Conservation (phyloP, 148 eudicot species). For the Camellia sinensis region DNA sequence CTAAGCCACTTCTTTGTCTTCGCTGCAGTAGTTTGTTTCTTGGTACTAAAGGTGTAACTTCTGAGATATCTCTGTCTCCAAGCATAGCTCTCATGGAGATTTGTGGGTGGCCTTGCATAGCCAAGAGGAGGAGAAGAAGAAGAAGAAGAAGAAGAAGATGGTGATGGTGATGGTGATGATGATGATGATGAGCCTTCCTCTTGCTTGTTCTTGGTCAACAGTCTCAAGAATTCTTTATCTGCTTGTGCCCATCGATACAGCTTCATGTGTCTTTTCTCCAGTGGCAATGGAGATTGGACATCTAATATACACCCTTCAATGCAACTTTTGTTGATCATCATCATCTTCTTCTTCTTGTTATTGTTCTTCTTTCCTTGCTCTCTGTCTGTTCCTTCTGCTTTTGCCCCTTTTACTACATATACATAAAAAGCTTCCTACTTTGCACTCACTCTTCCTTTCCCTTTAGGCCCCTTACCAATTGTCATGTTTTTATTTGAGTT, state of each 20-base stretch:
- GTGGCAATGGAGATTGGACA: background rate
- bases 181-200: background rate
- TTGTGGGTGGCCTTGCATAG: background rate
- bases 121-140: background rate
- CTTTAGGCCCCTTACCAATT: background rate
- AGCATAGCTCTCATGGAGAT: background rate
- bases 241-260: constrained; percentile 22
- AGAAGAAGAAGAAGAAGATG: background rate
- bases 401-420: no score
- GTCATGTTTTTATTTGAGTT: no score
- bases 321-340: constrained; percentile 7
- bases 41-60: constrained; percentile 22
- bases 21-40: background rate
- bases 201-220: background rate
- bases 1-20: constrained; percentile 19
- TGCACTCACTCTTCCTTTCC: no score
- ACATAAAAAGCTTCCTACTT: no score
- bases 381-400: background rate
- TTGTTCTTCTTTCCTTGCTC: background rate
- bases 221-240: constrained; percentile 26
- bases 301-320: constrained; percentile 11
- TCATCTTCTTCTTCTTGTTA: background rate
- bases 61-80: constrained; percentile 26
- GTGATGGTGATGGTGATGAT: background rate
- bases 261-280: constrained; percentile 2